Percentiles rank a stretch among this genome's conserved stretches.
Evolutionary conservation across 495 filamentous ascomycete species (phyloP).

Genomic region (Hyaloscypha variabilis): DNA sequence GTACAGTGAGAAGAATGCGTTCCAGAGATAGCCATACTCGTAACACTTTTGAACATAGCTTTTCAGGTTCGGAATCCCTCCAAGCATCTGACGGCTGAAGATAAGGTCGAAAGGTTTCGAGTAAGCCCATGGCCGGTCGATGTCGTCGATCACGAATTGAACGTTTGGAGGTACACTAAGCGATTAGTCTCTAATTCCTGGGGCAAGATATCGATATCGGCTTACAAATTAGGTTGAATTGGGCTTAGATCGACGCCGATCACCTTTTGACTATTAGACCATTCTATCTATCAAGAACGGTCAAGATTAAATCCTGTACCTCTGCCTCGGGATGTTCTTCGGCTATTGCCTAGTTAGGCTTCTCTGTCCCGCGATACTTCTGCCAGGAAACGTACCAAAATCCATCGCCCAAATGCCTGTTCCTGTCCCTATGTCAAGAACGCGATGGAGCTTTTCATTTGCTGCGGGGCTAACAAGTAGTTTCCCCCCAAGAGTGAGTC

Average conservation of each 20-base stretch:
- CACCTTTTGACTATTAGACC: slow-evolving; percentile 19
- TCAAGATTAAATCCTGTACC: not conserved
- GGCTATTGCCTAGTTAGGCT: slow-evolving; percentile 1
- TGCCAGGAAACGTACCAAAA: not conserved
- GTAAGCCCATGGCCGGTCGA: slow-evolving; percentile 34
- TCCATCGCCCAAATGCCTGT: slow-evolving; percentile 47
- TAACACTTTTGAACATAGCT: slow-evolving; percentile 9
- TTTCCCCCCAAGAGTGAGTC: not conserved
- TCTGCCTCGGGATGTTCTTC: slow-evolving; percentile 20
- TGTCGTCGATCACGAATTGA: slow-evolving; percentile 36
- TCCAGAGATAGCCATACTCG: not conserved
- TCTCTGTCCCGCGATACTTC: not conserved
- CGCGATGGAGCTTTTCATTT: not conserved
- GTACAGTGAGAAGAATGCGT: not conserved
- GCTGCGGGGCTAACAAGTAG: not conserved
- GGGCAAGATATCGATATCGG: not conserved
- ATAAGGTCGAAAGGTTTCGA: slow-evolving; percentile 34
- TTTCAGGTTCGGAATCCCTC: not conserved
- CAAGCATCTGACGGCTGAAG: slow-evolving; percentile 21
- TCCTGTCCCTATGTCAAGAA: not conserved
- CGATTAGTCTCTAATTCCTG: not conserved
- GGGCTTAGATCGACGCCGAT: slow-evolving; percentile 45
- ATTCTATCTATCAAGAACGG: not conserved
- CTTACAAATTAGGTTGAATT: slow-evolving; percentile 19
- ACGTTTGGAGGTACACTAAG: slow-evolving; percentile 30